A percentile compares a stretch with the other conserved stretches of the same genome.
These are phyloP conservation scores for Leishmania arabica DNA, from an alignment of 208 protist species.

Conservation along the genomic window DNA sequence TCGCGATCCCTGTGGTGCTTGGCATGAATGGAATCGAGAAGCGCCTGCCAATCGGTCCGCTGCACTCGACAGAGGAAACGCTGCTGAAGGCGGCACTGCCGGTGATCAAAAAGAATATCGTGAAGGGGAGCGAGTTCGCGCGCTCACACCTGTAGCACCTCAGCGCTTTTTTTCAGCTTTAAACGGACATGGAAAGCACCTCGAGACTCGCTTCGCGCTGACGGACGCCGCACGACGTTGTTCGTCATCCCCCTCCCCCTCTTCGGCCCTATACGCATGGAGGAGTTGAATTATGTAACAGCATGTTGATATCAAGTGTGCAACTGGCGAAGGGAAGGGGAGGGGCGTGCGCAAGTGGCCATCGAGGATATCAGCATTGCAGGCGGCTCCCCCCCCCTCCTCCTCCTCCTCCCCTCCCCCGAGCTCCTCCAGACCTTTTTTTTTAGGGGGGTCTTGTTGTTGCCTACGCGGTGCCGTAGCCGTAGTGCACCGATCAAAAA, in stretches of 20 bases:
- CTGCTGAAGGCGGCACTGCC: constrained; percentile 39
- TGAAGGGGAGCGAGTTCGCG: constrained; percentile 69
- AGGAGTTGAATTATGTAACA: no score
- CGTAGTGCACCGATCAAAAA: no score
- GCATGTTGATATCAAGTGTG: no score
- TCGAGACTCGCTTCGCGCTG: background rate
- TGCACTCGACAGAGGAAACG: constrained; percentile 48
- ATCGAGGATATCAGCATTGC: no score
- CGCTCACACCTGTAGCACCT: constrained; percentile 76
- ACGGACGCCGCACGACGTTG: no score
- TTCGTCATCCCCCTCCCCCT: background rate
- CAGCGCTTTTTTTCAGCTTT: no score
- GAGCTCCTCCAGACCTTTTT: no score
- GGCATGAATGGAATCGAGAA: constrained; percentile 76
- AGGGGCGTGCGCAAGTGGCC: background rate
- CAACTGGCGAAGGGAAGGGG: background rate
- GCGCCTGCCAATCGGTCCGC: constrained; percentile 72
- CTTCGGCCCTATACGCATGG: background rate
- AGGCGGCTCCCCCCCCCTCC: no score
- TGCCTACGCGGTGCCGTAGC: no score
- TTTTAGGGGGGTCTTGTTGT: no score
- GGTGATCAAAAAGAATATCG: constrained; percentile 81
- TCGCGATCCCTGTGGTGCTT: constrained; percentile 79
- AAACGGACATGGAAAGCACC: background rate
- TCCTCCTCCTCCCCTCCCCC: no score